Conservation (phyloP, 2,329 filamentous ascomycete genomes). For the Botrytis paeoniae region DNA sequence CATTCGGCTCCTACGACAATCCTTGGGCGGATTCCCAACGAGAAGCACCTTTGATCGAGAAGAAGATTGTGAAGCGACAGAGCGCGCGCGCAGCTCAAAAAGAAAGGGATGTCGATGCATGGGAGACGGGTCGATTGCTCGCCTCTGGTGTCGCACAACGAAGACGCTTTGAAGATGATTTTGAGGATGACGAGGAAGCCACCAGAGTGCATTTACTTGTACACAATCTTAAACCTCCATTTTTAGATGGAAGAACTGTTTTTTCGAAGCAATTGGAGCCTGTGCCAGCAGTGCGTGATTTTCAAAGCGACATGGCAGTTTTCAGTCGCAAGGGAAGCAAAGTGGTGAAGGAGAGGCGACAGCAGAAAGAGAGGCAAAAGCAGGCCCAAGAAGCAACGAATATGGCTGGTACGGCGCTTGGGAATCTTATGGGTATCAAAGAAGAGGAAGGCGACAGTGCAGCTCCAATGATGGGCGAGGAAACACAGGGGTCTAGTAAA, state of each 20-base stretch:
- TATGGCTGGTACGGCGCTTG: conserved; percentile 83
- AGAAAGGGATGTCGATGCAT: conserved; percentile 92
- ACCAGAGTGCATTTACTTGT: conserved; percentile 87
- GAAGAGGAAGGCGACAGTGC: conserved; percentile 92
- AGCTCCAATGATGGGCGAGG: conserved; percentile 69
- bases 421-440: conserved; percentile 93
- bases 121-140: conserved; percentile 98
- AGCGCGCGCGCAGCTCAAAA: conserved; percentile 77
- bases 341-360: conserved; percentile 85
- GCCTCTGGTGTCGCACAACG: conserved; percentile 93
- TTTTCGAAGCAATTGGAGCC: conserved; percentile 98
- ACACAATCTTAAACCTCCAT: conserved; percentile 90
- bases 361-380: conserved; percentile 88
- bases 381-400: conserved; percentile 95
- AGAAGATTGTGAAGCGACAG: conserved; percentile 70
- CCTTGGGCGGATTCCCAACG: conserved; percentile 69
- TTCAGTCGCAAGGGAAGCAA: conserved; percentile 94
- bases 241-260: conserved; percentile 88
- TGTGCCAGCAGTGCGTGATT: conserved; percentile 85
- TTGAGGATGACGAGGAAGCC: conserved; percentile 85
- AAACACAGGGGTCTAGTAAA: conserved; percentile 65
- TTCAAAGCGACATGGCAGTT: conserved; percentile 97
- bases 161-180: conserved; percentile 75
- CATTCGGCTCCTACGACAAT: conserved; percentile 73
- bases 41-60: conserved; percentile 73